Conservation (phyloP, 305 asterid genomes). For the Fraxinus albicans region DNA sequence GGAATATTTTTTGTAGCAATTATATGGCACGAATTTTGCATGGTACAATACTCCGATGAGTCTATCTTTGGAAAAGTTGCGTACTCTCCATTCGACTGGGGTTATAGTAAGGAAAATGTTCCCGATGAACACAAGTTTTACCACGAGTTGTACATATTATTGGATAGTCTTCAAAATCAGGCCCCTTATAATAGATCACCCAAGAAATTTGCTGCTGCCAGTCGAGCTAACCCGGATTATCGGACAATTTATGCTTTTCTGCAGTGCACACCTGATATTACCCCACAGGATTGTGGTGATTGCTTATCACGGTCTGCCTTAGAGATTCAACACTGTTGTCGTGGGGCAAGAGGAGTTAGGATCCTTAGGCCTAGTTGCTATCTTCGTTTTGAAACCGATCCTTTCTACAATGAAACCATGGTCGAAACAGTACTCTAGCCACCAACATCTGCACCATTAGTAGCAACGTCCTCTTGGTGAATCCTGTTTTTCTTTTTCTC, state of each 20-base stretch:
- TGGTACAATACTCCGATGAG: not conserved
- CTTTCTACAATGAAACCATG: slow-evolving; percentile 28
- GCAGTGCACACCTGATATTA: slow-evolving; percentile 49
- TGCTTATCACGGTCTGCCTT: slow-evolving; percentile 14
- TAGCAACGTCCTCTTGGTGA: not conserved
- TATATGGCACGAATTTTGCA: not conserved
- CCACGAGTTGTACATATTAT: not conserved
- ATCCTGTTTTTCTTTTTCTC: not conserved
- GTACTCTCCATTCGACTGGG: not conserved
- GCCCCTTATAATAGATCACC: slow-evolving; percentile 26
- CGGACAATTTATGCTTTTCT: slow-evolving; percentile 18
- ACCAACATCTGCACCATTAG: slow-evolving; percentile 5
- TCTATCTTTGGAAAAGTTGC: not conserved
- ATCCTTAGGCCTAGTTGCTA: slow-evolving; percentile 31
- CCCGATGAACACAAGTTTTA: slow-evolving; percentile 8
- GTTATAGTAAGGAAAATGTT: not conserved
- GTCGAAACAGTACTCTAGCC: slow-evolving; percentile 3
- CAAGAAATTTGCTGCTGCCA: slow-evolving; percentile 33
- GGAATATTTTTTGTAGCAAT: too few species aligned
- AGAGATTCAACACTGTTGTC: not conserved
- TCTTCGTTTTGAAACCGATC: slow-evolving; percentile 23
- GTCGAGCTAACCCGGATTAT: slow-evolving; percentile 8
- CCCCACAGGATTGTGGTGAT: slow-evolving; percentile 16
- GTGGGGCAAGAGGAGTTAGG: slow-evolving; percentile 17
- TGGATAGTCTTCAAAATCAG: not conserved